Evolutionary conservation across 2,329 filamentous ascomycete genomes (phyloP), one percentile per base, ranked within the genome.

Genomic region (Epichloe uncinata): DNA sequence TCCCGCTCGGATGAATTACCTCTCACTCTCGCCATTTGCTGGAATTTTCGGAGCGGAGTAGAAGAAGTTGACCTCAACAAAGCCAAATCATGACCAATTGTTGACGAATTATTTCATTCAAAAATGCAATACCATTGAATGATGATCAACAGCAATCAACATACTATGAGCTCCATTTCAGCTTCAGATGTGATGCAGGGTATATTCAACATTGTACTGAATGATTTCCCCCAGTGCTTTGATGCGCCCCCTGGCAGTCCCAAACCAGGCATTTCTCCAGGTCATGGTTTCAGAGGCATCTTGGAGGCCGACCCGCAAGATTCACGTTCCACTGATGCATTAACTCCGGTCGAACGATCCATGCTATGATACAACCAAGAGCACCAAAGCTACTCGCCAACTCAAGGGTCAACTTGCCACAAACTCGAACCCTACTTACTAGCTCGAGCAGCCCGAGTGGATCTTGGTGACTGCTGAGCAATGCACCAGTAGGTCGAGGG

Each of bases 371-470:
- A 13, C 85, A 86, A 3, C 87, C 85, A 3, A 94, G 63, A 30
- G 93, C 69, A 0, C 88, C 82, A 48, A 89, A 72, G 47, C 85
- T 81, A 13, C 87, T 85, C 20, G 90, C 66, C 5, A 94, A 70
- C 62, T 90, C 85, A 37, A 94, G 69, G 1, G 85, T 75, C 44
- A 84, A 65, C 70, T 82, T 82, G 0, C 85, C 78, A 43, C 75
- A 77, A 42, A 75, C 73, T 57, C 76, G 81, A 38, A 94, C 60
- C 36, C 80, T 77, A 18, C 84, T 79, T 3, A 79, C 78, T 55
- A 89, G 75, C 53, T 82, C 74, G 47, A 94, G 73, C 36, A 95
- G 64, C 0, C 89, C 89, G 0, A 95, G 72, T 1, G 90, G 90
- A 63, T 96, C 90, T 52, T 85, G 76, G 35, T 80, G 74, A 56